These are phyloP conservation scores for Xeromyces bisporus DNA, from an alignment of 495 filamentous ascomycete genomes.

Conservation along the genomic window DNA sequence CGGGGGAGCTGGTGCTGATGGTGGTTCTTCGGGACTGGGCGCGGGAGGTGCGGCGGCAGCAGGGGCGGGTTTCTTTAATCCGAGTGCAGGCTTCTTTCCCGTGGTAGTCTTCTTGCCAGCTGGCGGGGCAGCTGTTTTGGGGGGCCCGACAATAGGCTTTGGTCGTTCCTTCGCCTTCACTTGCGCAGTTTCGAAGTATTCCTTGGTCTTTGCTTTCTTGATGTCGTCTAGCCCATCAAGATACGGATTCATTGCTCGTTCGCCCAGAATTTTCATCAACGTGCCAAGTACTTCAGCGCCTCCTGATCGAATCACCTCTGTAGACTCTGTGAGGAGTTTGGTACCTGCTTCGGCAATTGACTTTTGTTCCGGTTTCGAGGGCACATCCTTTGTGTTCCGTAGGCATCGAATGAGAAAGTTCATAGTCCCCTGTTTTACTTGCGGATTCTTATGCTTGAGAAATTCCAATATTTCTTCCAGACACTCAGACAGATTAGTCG, in stretches of 20 bases:
- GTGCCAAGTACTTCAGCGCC: conserved; percentile 87
- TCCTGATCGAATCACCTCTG: conserved; percentile 65
- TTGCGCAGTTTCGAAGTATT: conserved; percentile 78
- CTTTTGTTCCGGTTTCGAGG: conserved; percentile 65
- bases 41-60: conserved; percentile 38
- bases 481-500: conserved; percentile 66
- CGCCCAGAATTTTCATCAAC: conserved; percentile 96
- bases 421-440: conserved; percentile 87
- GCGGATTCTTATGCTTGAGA: conserved; percentile 87
- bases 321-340: conserved; percentile 78
- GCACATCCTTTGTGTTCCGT: conserved; percentile 65
- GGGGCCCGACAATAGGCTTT: conserved; percentile 58
- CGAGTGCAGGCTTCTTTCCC: conserved; percentile 36
- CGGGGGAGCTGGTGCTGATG: conserved; percentile 30
- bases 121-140: conserved; percentile 30
- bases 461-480: conserved; percentile 77
- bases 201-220: conserved; percentile 88
- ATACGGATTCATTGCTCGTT: conserved; percentile 88
- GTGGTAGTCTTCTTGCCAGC: conserved; percentile 27
- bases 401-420: conserved; percentile 82
- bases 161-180: conserved; percentile 97
- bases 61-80: conserved; percentile 37
- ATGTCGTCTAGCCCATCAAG: conserved; percentile 95
- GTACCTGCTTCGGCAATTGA: conserved; percentile 72
- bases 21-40: conserved; percentile 24